Evolutionary conservation across 2,329 filamentous ascomycete species (phyloP).

Genomic region (Curvularia spicifera): DNA sequence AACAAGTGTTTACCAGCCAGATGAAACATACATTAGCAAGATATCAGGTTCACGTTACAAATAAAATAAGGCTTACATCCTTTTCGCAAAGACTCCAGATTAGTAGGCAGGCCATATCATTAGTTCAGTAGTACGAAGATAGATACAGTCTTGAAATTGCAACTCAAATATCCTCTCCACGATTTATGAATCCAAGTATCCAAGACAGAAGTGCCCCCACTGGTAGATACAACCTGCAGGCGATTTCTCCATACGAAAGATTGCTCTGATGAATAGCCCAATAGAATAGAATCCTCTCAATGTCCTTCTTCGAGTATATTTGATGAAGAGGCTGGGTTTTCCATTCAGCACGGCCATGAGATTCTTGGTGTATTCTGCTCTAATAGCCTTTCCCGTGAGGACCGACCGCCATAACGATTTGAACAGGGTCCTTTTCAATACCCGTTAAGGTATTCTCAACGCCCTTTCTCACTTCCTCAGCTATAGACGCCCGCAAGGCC

Average conservation of each 20-base stretch:
- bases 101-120: not conserved
- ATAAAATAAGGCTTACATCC: not conserved
- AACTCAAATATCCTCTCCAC: not conserved
- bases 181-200: conserved; percentile 1
- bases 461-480: not conserved
- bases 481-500: not conserved
- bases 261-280: not conserved
- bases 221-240: not conserved
- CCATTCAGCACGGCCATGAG: not conserved
- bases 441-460: not conserved
- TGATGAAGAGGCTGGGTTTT: not conserved
- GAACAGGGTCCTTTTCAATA: not conserved
- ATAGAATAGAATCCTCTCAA: conserved; percentile 1
- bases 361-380: conserved; percentile 1
- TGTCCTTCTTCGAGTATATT: conserved; percentile 1
- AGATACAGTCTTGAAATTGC: not conserved
- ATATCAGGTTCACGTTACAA: not conserved
- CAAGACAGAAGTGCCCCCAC: not conserved
- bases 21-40: not conserved
- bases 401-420: not conserved
- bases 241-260: not conserved
- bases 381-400: not conserved
- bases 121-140: not conserved
- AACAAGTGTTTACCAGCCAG: not conserved
- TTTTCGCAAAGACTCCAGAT: not conserved